Evolutionary conservation across 257 asterid genomes (phyloP), one percentile per base, ranked within the genome.

Genomic region (Asclepias syriaca): DNA sequence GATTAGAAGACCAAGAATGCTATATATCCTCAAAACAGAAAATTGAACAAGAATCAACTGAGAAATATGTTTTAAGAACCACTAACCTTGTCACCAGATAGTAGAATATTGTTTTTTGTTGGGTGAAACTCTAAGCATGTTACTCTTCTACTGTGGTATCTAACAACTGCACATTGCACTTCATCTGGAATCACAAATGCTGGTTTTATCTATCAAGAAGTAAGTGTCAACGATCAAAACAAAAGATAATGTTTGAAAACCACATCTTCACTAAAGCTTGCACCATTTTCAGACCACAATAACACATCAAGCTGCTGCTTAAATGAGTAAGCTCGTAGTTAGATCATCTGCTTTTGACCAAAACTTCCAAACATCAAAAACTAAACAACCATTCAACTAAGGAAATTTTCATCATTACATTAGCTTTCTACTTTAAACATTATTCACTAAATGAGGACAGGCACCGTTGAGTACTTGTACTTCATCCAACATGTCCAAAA

Each of bases 101-200:
- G 74, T 74, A 94, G 90, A 77, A 94, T 83, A 70, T 89, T 88
- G 77, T 88, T 85, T 50, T 78, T 82, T 54, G 99, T 88, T 22
- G 99, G 99, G 80, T 94, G 99, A 74, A 94, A 94, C 89, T 91
- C 97, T 88, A 94, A 80, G 82, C 99, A 94, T 37, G 99, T 89
- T 64, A 94, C 71, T 70, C 99, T 90, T 73, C 99, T 91, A 81
- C 99, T 94, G 59, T 94, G 97, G 77, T 94, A 94, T 87, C 97
- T 84, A 65, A 94, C 84, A 51, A 91, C 97, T 5, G 96, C 99
- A 80, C 96, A 89, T 78, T 73, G 82, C 80, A 94, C 94, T 85
- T 86, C 80, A 72, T 94, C 89, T 67, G 99, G 99, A 72, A 91
- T 91, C 74, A 85, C 85, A 78, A 82, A 84, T 59, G 84, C 77